Percentiles rank a stretch among this genome's conserved stretches.
Evolutionary conservation across 768 basidiomycete genomes (phyloP).

Genomic region (Kwoniella dejecticola): DNA sequence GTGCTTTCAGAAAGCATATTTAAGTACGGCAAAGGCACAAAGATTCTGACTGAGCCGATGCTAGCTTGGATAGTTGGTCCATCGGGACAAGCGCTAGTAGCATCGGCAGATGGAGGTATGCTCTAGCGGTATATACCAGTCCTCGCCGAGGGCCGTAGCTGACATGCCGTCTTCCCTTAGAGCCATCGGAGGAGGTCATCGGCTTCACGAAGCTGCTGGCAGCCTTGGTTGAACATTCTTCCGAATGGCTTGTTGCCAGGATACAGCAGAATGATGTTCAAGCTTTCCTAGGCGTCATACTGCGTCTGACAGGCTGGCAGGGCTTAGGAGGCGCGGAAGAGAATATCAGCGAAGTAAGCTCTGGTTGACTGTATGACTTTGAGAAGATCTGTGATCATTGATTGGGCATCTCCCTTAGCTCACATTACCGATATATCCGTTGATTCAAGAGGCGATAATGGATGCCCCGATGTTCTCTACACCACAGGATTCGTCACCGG

Average conservation of each 20-base stretch:
- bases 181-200: conserved; percentile 59
- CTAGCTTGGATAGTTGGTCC: conserved; percentile 69
- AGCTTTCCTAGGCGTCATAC: conserved; percentile 68
- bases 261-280: conserved; percentile 66
- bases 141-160: too few species aligned
- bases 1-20: conserved; percentile 74
- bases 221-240: conserved; percentile 83
- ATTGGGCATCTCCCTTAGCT: conserved; percentile 30
- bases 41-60: conserved; percentile 78
- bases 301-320: conserved; percentile 72
- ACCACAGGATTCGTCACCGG: conserved; percentile 45
- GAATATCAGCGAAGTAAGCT: conserved; percentile 70
- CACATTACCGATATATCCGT: conserved; percentile 84
- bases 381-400: neutral
- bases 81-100: conserved; percentile 62
- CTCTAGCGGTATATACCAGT: too few species aligned
- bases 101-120: conserved; percentile 57
- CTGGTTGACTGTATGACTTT: neutral
- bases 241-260: conserved; percentile 70
- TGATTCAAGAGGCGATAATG: conserved; percentile 75
- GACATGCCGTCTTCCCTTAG: conserved; percentile 1
- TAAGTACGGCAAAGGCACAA: conserved; percentile 68
- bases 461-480: conserved; percentile 46
- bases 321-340: conserved; percentile 82
- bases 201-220: conserved; percentile 78